phyloP scores from a whole-genome alignment of 352 stramenopile species.

The Phytopythium chamaehyphon region DNA sequence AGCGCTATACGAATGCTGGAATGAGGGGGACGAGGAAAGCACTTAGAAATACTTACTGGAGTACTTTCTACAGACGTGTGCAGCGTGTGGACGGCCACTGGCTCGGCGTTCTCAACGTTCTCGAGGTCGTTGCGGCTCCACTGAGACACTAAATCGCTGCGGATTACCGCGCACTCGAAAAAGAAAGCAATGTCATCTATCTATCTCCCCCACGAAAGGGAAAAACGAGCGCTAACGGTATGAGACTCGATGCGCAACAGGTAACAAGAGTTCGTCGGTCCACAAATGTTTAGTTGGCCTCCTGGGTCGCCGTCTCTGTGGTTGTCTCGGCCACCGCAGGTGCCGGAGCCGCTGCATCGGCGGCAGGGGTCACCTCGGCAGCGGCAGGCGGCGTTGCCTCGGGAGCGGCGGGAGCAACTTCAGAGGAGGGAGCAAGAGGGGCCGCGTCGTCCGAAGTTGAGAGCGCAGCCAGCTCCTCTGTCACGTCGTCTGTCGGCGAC shows the following conservation, averaged over 20 bases:
- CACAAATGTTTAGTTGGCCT: neutral
- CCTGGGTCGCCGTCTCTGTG: slow-evolving; percentile 10
- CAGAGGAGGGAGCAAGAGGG: neutral
- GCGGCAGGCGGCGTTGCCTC: neutral
- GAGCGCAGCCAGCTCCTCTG: slow-evolving; percentile 2
- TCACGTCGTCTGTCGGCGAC: slow-evolving; percentile 1
- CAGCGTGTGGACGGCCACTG: neutral
- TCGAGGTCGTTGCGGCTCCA: no score
- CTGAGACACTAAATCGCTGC: neutral
- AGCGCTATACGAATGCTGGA: slow-evolving; percentile 3
- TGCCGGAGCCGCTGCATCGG: slow-evolving; percentile 19
- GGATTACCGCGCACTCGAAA: slow-evolving; percentile 4
- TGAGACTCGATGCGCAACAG: neutral
- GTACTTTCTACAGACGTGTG: slow-evolving; percentile 17
- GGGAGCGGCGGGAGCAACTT: neutral
- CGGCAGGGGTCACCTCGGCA: slow-evolving; percentile 15
- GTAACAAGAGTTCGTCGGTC: no score
- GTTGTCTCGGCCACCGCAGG: slow-evolving; percentile 9
- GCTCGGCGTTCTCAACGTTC: slow-evolving; percentile 12
- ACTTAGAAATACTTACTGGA: slow-evolving; percentile 24
- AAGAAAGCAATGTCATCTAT: slow-evolving; percentile 5
- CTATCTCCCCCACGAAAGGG: slow-evolving; percentile 6
- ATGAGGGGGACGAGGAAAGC: slow-evolving; percentile 13
- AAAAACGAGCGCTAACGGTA: slow-evolving; percentile 6
- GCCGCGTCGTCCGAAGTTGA: slow-evolving; percentile 3